Evolutionary conservation across 768 basidiomycete genomes (phyloP), one percentile per base, ranked within the genome.

Genomic region (Lentinus brumalis): DNA sequence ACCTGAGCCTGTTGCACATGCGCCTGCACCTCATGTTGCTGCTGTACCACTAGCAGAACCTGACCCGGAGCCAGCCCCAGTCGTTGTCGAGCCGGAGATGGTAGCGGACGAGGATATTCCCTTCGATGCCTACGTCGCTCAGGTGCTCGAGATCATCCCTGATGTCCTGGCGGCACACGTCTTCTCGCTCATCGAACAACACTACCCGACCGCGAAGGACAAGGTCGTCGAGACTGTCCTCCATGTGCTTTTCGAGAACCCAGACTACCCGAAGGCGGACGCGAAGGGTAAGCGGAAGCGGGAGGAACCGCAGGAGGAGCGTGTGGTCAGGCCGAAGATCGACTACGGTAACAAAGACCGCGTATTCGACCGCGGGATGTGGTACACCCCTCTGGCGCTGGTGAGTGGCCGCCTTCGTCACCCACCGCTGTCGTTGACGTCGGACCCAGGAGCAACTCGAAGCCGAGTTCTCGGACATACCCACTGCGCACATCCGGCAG

Each of bases 101-200:
- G 18, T 56, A 30, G 32, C n/a, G 39, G 35, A 41, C 11, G 55
- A 52, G 2, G 50, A 44, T 9, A 29, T 31, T 14, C 58, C 61
- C n/a, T 29, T 59, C 39, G 63, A 68, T 47, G 53, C 4, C 7
- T 73, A 68, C 46, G 60, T 87, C 32, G 78, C 82, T 1, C 83
- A 78, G 44, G 78, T 91, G 32, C 75, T 88, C 40, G 88, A 90
- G 66, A 81, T 92, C 47, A 71, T 91, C 12, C 91, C 91, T 0
- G 88, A 91, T 65, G 87, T 91, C 26, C 78, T 81, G 21, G 84
- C 86, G 0, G 65, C 78, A 3, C 80, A 91, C 63, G 81, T 81
- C 12, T 68, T 78, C 26, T 62, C 70, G 1, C 82, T 90, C 35
- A 68, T 90, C 32, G 72, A 77, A 40, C 68, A 77, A 46, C 75